Base-by-base conservation (phyloP, 345 rosid genomes). In the Citrus sp. region DNA sequence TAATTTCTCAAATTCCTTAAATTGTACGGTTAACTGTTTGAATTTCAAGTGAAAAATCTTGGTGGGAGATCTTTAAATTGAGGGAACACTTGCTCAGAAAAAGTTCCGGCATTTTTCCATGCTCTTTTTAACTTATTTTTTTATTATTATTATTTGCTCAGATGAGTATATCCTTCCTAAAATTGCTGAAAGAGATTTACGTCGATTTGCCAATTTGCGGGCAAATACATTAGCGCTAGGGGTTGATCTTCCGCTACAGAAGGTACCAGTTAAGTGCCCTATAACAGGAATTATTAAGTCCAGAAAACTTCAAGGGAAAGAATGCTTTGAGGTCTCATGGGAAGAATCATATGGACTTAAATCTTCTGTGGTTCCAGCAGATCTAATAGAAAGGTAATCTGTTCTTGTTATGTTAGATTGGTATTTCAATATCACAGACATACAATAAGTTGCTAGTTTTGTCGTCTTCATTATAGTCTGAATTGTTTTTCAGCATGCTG, bases 91-190 rank as follows among this genome's bases (percentile, higher is more conserved):
- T 27, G 0, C 18, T 46, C 51, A 46, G 51, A 46, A 4, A 46
- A 3, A 42, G 70, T 54, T 70, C 3, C 2, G 30, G 9, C 1
- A 18, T 56, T 16, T 74, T 19, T 56, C 54, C 58, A 18, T 67
- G 37, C 58, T 8, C 22, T 38, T 3, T 2, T 2, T 3, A 66
- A 68, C n/a, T 55, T 46, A 2, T 62, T 63, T 60, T 18, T 62
- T 55, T 60, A 42, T 22, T 30, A 9, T 55, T 60, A 42, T 22
- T 30, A 9, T 42, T 80, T 67, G 60, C 21, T 74, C 85, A 94
- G 99, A 96, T 83, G 97, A 94, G 80, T 94, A 92, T 82, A 83
- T 92, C 79, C 97, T 96, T 80, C 93, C 98, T 22, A 96, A 89
- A 90, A 87, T 94, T 84, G 99, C 97, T 74, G 98, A 96, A 86